Evolutionary conservation across 345 rosid genomes (phyloP).

Genomic region (Tarenaya hassleriana): DNA sequence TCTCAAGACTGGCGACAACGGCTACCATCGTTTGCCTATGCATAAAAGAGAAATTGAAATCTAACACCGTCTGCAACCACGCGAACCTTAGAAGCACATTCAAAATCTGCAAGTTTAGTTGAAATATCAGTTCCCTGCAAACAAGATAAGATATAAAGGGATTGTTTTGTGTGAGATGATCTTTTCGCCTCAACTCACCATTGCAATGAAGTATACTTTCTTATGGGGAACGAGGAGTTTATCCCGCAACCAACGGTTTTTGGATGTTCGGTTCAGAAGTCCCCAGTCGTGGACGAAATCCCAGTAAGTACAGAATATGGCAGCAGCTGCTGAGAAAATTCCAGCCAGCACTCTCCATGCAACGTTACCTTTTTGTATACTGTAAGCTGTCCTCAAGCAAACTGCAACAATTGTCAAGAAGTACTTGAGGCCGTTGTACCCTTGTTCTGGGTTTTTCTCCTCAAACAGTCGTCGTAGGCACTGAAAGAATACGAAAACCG

Average conservation of each 20-base stretch:
- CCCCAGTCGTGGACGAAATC: conserved; percentile 74
- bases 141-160: neutral
- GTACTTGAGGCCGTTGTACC: conserved; percentile 53
- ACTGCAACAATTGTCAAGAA: conserved; percentile 56
- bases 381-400: conserved; percentile 47
- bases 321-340: conserved; percentile 43
- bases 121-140: neutral
- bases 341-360: conserved; percentile 42
- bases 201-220: conserved; percentile 45
- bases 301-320: conserved; percentile 56
- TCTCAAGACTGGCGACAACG: conserved; percentile 61
- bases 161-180: conserved; percentile 7
- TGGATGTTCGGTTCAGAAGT: conserved; percentile 48
- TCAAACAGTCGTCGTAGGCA: conserved; percentile 58
- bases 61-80: conserved; percentile 59
- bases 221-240: conserved; percentile 57
- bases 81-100: conserved; percentile 56
- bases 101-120: conserved; percentile 28
- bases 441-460: conserved; percentile 50
- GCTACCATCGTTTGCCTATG: conserved; percentile 40
- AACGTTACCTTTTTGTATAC: conserved; percentile 19
- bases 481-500: conserved; percentile 24
- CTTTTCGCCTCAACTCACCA: conserved; percentile 34
- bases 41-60: conserved; percentile 28
- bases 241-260: conserved; percentile 62